phyloP scores from a whole-genome alignment of 2,329 filamentous ascomycete species.

The Madurella fahalii region DNA sequence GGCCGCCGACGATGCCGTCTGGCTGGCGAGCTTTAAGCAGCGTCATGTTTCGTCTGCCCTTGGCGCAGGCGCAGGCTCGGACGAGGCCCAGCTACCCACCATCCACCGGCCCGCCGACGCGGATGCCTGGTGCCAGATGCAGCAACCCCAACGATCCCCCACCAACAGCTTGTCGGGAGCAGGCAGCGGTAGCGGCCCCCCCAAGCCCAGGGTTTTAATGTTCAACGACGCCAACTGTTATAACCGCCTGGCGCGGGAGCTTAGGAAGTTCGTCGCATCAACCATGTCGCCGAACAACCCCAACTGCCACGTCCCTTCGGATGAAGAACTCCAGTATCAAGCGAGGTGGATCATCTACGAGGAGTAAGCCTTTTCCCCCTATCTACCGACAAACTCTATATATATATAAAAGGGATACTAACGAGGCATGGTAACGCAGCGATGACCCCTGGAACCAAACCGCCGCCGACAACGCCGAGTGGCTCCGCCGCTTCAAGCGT shows the following conservation, averaged over 20 bases:
- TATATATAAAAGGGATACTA: not conserved
- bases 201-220: constrained; percentile 31
- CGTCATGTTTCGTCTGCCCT: constrained; percentile 35
- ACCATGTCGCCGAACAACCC: constrained; percentile 58
- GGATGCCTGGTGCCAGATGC: not conserved
- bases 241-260: constrained; percentile 49
- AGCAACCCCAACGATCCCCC: not conserved
- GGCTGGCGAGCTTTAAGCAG: constrained; percentile 50
- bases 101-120: not conserved
- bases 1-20: constrained; percentile 51
- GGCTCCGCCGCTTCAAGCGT: constrained; percentile 60
- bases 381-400: constrained; percentile 18
- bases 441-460: constrained; percentile 64
- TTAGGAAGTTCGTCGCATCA: constrained; percentile 49
- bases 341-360: constrained; percentile 61
- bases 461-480: constrained; percentile 59
- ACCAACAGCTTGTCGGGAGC: constrained; percentile 11
- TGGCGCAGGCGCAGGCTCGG: constrained; percentile 20
- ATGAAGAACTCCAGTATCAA: constrained; percentile 61
- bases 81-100: constrained; percentile 14
- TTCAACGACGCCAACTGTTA: constrained; percentile 60
- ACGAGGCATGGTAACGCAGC: constrained; percentile 29
- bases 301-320: constrained; percentile 53
- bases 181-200: not conserved
- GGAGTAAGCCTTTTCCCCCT: constrained; percentile 41